A percentile compares a stretch with the other conserved stretches of the same genome.
Conservation (phyloP, 2,329 filamentous ascomycete genomes). For the Cercospora sp. region DNA sequence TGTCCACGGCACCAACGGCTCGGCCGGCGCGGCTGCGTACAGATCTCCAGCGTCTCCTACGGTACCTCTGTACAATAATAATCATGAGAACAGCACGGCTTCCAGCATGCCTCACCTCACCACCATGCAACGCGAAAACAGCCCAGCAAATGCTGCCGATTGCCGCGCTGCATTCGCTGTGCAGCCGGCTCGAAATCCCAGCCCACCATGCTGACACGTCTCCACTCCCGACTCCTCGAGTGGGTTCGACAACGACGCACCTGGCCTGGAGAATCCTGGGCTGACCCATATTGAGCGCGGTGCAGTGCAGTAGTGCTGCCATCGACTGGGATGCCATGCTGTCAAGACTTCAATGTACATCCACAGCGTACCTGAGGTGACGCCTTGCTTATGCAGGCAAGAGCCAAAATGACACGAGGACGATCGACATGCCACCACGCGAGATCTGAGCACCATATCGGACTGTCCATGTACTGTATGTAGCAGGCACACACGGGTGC, state of each 20-base stretch:
- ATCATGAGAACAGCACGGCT: not conserved
- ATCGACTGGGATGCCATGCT: not conserved
- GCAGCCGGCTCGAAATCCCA: not conserved
- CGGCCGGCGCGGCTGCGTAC: not conserved
- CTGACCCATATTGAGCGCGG: not conserved
- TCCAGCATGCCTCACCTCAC: not conserved
- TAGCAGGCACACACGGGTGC: not conserved
- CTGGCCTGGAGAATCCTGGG: constrained; percentile 3
- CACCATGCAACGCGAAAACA: not conserved
- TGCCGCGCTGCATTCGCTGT: not conserved
- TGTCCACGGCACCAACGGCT: not conserved
- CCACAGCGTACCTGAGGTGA: not conserved
- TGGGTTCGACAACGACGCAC: not conserved
- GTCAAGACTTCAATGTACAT: not conserved
- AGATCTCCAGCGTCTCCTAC: not conserved
- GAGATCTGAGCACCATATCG: not conserved
- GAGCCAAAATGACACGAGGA: not conserved
- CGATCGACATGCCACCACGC: not conserved
- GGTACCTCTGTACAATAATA: not conserved
- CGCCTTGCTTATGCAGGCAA: not conserved
- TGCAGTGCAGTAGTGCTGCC: not conserved
- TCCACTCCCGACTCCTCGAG: not conserved
- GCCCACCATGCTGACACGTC: constrained; percentile 3
- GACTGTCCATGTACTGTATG: not conserved
- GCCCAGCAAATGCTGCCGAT: not conserved